Conservation (phyloP, 1,139 yeast species). For the Sugiyamaella grinbergsii region DNA sequence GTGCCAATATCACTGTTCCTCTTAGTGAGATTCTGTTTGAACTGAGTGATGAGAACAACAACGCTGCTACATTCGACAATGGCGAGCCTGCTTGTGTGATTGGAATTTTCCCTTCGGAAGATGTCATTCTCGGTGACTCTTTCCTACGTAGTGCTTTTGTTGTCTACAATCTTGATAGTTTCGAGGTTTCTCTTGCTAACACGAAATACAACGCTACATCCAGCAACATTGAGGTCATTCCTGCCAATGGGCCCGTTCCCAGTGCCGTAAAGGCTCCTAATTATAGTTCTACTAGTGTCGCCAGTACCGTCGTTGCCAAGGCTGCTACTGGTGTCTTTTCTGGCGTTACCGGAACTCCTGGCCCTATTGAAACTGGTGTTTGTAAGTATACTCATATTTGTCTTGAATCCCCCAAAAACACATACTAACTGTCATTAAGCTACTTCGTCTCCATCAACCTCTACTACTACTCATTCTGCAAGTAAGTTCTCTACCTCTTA, state of each 20-base stretch:
- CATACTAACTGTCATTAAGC: constrained; percentile 1
- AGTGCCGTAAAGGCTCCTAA: constrained; percentile 36
- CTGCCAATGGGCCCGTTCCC: constrained; percentile 32
- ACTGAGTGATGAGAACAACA: constrained; percentile 26
- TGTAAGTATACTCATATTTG: not conserved
- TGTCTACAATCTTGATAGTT: constrained; percentile 71
- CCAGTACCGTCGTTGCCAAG: constrained; percentile 15
- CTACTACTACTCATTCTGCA: constrained; percentile 7
- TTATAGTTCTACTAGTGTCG: constrained; percentile 28
- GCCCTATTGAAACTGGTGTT: constrained; percentile 13
- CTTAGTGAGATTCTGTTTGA: constrained; percentile 33
- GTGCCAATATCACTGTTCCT: constrained; percentile 37
- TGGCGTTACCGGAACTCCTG: constrained; percentile 16
- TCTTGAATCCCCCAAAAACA: too few relatives aligned
- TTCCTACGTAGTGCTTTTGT: constrained; percentile 72
- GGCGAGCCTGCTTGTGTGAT: constrained; percentile 37
- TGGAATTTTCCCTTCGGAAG: constrained; percentile 28
- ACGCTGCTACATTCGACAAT: constrained; percentile 26
- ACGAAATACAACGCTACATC: constrained; percentile 41
- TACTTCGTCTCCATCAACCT: not conserved
- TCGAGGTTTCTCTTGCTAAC: constrained; percentile 67
- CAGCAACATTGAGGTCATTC: constrained; percentile 34
- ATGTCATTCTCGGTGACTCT: constrained; percentile 64
- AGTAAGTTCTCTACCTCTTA: not conserved
- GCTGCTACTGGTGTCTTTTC: constrained; percentile 17